Evolutionary conservation across 768 basidiomycete genomes (phyloP).

Genomic region (Boletus eberwhitei): DNA sequence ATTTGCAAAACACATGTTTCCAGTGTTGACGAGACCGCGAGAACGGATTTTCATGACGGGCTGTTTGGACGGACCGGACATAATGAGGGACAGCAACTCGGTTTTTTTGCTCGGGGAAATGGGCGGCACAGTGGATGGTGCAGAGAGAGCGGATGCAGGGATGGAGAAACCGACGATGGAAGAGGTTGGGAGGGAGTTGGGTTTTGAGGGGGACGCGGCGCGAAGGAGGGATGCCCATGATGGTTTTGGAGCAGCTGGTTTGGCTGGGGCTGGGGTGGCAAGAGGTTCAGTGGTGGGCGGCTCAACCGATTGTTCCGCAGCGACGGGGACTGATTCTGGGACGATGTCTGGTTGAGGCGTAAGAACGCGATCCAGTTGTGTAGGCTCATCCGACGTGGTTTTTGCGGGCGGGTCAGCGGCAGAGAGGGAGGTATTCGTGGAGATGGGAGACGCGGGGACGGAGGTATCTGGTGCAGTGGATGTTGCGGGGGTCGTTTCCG

Average conservation of each 20-base stretch:
- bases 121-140: conserved; percentile 23
- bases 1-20: conserved; percentile 98
- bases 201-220: conserved; percentile 37
- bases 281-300: not conserved
- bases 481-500: conserved; percentile 48
- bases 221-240: conserved; percentile 76
- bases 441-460: conserved; percentile 51
- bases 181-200: conserved; percentile 61
- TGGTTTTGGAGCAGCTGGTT: conserved; percentile 45
- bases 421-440: conserved; percentile 60
- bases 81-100: conserved; percentile 56
- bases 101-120: conserved; percentile 40
- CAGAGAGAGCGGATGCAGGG: conserved; percentile 42
- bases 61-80: conserved; percentile 32
- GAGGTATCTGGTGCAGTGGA: conserved; percentile 50
- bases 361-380: conserved; percentile 11
- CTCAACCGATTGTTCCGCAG: not conserved
- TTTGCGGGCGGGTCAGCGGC: conserved; percentile 24
- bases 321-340: not conserved
- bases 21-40: conserved; percentile 87
- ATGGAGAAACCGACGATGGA: conserved; percentile 73
- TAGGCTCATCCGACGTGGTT: conserved; percentile 1
- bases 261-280: conserved; percentile 13
- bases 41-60: conserved; percentile 45
- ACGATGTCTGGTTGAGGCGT: conserved; percentile 11